Base-by-base conservation (phyloP, 2,329 filamentous ascomycete species). In the Bipolaris victoriae region DNA sequence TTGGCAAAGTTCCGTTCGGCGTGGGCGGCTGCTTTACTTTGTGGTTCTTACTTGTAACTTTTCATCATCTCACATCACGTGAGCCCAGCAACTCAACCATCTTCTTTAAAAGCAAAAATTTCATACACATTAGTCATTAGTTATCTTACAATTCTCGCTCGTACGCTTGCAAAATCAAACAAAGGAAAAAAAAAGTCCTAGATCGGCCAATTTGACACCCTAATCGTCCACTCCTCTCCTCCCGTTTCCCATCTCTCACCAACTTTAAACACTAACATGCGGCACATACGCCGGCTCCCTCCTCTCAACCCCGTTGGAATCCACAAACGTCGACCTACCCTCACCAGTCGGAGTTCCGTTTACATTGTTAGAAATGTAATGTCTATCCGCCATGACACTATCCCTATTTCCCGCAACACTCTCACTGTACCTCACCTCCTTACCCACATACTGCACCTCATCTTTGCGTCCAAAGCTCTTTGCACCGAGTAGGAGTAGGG, bases 381-480 rank as follows among this genome's bases (percentile, higher is more conserved):
- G 13, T 3, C 31, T 29, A 20, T 33, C 44, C 1, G 18, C 16
- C 16, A 46, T 20, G 3, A 46, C 22, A 2, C 43, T 51, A 13
- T 29, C 52, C 11, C 44, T 2, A 7, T 45, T 37, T 1, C 45
- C 49, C 31, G 44, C 44, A 6, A 46, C 47, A 33, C 50, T 54
- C 29, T 57, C 56, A 18, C 45, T 49, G 6, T 60, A 60, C 22
- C 61, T 49, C 6, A 11, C 33, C 11, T 60, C 61, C 45, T 48
- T 60, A 1, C 46, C 50, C 9, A 50, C 41, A 3, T 56, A 35
- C 1, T 46, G 40, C 2, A 46, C 52, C 3, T 39, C 43, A 3
- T 52, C 51, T n/a, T 60, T 62, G 29, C 58, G 61, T 24, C 61
- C 58, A n/a, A 62, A 65, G 43, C 59, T 48, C 59, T 57, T 60